Conservation (phyloP, 306 rosid genomes). For the Lathyrus sativus region DNA sequence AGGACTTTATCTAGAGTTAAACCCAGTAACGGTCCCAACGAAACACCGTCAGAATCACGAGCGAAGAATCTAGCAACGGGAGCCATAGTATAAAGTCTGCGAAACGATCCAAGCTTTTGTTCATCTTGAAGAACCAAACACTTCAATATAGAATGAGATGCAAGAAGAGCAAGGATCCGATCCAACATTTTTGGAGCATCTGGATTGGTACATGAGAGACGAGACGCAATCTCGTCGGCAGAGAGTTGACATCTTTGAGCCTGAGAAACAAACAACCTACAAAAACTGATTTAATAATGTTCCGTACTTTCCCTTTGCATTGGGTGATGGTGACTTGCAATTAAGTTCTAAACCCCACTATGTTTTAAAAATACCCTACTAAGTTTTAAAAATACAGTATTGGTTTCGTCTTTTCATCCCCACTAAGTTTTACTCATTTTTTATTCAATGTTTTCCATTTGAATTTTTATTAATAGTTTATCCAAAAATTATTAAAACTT, state of each 20-base stretch:
- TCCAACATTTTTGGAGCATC: constrained; percentile 57
- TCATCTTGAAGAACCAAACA: constrained; percentile 29
- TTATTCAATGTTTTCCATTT: too few species aligned
- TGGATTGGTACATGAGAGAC: constrained; percentile 40
- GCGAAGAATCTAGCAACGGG: constrained; percentile 46
- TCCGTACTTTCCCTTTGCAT: too few species aligned
- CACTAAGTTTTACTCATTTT: too few species aligned
- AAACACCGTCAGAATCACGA: constrained; percentile 44
- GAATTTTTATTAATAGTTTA: too few species aligned
- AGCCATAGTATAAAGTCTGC: constrained; percentile 43
- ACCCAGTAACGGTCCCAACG: constrained; percentile 41
- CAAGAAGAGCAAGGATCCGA: constrained; percentile 56
- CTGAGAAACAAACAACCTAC: neutral
- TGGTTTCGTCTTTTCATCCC: too few species aligned
- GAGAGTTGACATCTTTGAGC: constrained; percentile 25
- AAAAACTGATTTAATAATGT: too few species aligned
- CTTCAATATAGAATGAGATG: constrained; percentile 42
- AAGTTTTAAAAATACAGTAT: too few species aligned
- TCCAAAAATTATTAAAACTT: too few species aligned
- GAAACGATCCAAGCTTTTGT: constrained; percentile 1
- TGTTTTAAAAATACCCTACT: too few species aligned
- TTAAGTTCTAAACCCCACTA: too few species aligned
- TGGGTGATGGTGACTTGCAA: too few species aligned
- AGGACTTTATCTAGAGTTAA: constrained; percentile 41
- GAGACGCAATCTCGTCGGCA: constrained; percentile 41